Evolutionary conservation across 306 rosid genomes (phyloP), one percentile per base, ranked within the genome.

Genomic region (Trichosanthes truncata): DNA sequence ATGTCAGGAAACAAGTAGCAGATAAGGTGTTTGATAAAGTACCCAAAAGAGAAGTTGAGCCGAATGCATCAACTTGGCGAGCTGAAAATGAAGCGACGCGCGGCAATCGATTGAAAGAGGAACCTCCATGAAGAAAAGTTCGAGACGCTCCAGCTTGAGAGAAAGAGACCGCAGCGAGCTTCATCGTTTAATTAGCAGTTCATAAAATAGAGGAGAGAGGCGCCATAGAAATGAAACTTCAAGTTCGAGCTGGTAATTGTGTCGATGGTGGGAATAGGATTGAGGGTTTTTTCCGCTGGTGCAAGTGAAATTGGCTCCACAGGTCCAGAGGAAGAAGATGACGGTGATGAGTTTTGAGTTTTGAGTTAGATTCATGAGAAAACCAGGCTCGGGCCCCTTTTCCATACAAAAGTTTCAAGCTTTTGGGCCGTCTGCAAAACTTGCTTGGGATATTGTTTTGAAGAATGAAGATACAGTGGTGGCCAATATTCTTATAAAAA

Each of bases 1-100:
- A 66, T 3, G 7, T 3, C 45, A 18, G 46, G 17, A 18, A 51
- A 26, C 46, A 7, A 33, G 41, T 18, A 53, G 48, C 57, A 3
- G 31, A 33, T 7, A 23, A 43, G 78, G 63, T 80, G 20, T 41
- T 56, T 31, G 82, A 72, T 48, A 62, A 33, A 56, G 18, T 86
- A 88, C 91, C 86, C 74, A 82, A 84, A 73, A 55, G 61, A 78
- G 84, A 63, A 6, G 74, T 84, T 20, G 84, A 49, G 29, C 10
- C 74, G 72, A 81, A 85, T 62, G 81, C 53, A 5, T 63, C 55
- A 0, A 74, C 69, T 48, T 4, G 31, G 1, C 51, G 66, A 65
- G 61, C 31, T 36, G 57, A 76, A 7, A 77, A 41, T 26, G 83
- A 74, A 53, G 83, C 48, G 52, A 45, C 21, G n/a, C 23, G 57